Conservation (phyloP, 2,329 filamentous ascomycete genomes). For the Dothideomycetes sp. region DNA sequence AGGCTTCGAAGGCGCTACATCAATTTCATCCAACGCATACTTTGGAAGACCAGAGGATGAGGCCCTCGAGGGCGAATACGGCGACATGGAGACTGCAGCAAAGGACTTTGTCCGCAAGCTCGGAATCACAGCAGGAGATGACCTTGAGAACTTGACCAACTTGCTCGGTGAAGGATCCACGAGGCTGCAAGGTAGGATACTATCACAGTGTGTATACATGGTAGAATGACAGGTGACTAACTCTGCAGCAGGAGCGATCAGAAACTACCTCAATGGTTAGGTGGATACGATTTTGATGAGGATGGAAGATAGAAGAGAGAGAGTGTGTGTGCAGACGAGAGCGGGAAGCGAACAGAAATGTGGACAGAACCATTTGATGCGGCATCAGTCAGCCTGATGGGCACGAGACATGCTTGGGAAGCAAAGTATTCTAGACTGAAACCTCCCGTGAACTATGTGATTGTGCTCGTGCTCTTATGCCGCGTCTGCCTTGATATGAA, state of each 20-base stretch:
- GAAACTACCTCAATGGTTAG: conserved; percentile 28
- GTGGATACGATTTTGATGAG: too few species aligned
- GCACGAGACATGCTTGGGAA: neutral
- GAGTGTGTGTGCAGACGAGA: too few species aligned
- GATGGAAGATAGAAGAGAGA: neutral
- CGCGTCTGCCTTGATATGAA: too few species aligned
- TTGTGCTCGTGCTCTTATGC: too few species aligned
- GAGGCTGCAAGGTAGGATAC: conserved; percentile 60
- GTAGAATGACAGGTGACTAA: neutral
- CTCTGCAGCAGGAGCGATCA: conserved; percentile 20
- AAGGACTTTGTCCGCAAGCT: conserved; percentile 95
- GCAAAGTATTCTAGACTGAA: neutral
- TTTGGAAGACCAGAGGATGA: conserved; percentile 77
- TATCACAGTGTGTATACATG: neutral
- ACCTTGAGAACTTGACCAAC: conserved; percentile 80
- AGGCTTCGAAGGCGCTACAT: conserved; percentile 83
- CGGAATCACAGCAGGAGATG: conserved; percentile 89
- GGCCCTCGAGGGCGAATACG: conserved; percentile 62
- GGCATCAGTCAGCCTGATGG: neutral
- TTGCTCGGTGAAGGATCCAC: conserved; percentile 77
- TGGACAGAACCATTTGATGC: neutral
- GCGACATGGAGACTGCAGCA: conserved; percentile 83
- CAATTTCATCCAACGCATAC: conserved; percentile 95
- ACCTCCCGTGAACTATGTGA: too few species aligned
- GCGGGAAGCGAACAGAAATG: neutral